Evolutionary conservation across 2,329 filamentous ascomycete genomes (phyloP).

Genomic region (Cordyceps pruinosa): DNA sequence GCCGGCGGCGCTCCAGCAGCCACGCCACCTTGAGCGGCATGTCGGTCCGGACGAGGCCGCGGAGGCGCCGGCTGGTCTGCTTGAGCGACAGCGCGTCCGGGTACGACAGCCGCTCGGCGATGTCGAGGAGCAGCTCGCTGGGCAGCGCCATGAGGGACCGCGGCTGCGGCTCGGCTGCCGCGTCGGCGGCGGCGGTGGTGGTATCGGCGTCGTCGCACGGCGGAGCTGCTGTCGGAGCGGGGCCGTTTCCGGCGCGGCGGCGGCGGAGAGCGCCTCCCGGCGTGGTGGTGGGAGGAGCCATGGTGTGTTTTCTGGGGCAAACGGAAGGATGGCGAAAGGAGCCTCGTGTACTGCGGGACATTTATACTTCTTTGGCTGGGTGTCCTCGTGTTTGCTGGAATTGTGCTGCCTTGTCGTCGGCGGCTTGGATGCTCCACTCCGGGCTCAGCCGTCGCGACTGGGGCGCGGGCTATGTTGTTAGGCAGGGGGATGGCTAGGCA

Average conservation of each 20-base stretch:
- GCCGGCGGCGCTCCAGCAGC: constrained; percentile 56
- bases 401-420: constrained; percentile 5
- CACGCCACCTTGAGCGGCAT: constrained; percentile 60
- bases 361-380: not conserved
- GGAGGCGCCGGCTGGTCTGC: constrained; percentile 58
- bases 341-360: not conserved
- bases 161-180: not conserved
- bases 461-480: not conserved
- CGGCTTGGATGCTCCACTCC: not conserved
- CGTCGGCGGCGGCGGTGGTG: not conserved
- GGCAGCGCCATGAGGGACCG: constrained; percentile 50
- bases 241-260: too few relatives aligned
- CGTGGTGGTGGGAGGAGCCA: too few relatives aligned
- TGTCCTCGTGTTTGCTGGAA: not conserved
- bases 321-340: too few relatives aligned
- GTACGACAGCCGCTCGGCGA: constrained; percentile 55
- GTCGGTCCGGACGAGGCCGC: constrained; percentile 57
- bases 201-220: too few relatives aligned
- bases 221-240: too few relatives aligned
- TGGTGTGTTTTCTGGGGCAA: too few relatives aligned
- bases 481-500: not conserved
- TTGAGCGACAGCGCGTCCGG: constrained; percentile 66
- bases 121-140: constrained; percentile 59
- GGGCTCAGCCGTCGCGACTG: not conserved
- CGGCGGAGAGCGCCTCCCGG: too few relatives aligned